These are phyloP conservation scores for Typha latifolia DNA, from an alignment of 176 grass and related monocot species.

Conservation along the genomic window DNA sequence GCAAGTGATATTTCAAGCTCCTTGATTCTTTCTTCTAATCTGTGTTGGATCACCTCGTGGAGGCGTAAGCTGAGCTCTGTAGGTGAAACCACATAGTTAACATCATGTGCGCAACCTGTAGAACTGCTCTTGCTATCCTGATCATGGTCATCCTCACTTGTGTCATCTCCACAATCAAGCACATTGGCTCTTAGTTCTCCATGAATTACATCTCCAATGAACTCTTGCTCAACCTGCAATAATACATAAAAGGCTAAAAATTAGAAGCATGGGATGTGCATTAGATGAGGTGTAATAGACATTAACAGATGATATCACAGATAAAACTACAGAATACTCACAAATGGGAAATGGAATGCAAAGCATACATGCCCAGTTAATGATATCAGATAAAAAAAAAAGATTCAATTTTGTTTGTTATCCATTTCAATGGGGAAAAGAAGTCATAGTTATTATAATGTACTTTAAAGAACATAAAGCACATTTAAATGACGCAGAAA, in stretches of 20 bases:
- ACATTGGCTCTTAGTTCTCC: slow-evolving; percentile 70
- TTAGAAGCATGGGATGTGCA: no score
- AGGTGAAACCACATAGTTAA: slow-evolving; percentile 62
- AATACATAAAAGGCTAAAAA: background rate
- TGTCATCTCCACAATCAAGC: slow-evolving; percentile 23
- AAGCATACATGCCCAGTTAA: no score
- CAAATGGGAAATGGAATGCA: no score
- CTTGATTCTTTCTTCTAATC: slow-evolving; percentile 64
- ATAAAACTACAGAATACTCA: no score
- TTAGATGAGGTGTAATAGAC: no score
- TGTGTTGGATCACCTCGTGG: slow-evolving; percentile 65
- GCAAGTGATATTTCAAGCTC: slow-evolving; percentile 64
- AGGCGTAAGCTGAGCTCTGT: slow-evolving; percentile 72
- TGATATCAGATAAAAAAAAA: no score
- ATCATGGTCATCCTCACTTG: slow-evolving; percentile 30
- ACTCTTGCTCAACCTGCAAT: slow-evolving; percentile 51
- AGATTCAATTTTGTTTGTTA: no score
- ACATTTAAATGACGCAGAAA: no score
- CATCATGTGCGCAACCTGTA: slow-evolving; percentile 29
- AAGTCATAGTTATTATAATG: no score
- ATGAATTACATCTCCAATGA: slow-evolving; percentile 48
- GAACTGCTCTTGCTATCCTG: slow-evolving; percentile 42
- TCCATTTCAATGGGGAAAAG: no score
- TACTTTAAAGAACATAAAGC: no score
- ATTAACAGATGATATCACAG: no score